Evolutionary conservation across 345 rosid species (phyloP).

Genomic region (Euphorbia pulcherrima): DNA sequence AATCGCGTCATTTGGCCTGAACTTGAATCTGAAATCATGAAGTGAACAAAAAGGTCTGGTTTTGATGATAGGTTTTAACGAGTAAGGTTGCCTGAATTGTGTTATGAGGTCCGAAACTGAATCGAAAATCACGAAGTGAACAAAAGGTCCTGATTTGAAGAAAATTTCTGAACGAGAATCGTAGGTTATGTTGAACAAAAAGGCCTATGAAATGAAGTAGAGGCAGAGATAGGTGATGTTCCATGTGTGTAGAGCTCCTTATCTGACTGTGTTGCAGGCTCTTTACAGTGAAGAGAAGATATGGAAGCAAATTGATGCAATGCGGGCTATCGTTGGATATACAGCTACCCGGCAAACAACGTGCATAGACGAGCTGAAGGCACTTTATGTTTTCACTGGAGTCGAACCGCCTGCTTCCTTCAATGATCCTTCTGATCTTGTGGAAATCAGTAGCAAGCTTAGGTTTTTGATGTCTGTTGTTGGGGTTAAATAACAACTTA

Average conservation of each 20-base stretch:
- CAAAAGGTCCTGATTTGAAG: no score
- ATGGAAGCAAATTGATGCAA: constrained; percentile 54
- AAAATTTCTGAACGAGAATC: no score
- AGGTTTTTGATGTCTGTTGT: constrained; percentile 60
- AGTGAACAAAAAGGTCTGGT: not conserved
- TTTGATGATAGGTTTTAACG: not conserved
- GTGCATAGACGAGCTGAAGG: constrained; percentile 56
- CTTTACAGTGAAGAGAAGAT: constrained; percentile 40
- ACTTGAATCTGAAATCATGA: not conserved
- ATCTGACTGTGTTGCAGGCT: constrained; percentile 24
- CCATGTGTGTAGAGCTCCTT: not conserved
- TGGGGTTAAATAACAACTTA: constrained; percentile 48
- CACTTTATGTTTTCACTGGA: constrained; percentile 66
- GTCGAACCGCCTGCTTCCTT: constrained; percentile 51
- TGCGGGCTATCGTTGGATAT: constrained; percentile 59
- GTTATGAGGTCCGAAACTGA: not conserved
- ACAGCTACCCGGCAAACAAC: constrained; percentile 33
- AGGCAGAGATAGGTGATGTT: not conserved
- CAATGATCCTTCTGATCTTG: constrained; percentile 41
- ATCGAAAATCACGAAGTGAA: no score
- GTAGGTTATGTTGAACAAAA: no score
- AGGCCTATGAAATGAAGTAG: not conserved
- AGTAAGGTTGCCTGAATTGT: not conserved
- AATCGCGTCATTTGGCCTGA: no score
- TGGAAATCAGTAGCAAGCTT: constrained; percentile 45